Conservation (phyloP, 2,329 filamentous ascomycete species). For the Diplodia scrobiculata region DNA sequence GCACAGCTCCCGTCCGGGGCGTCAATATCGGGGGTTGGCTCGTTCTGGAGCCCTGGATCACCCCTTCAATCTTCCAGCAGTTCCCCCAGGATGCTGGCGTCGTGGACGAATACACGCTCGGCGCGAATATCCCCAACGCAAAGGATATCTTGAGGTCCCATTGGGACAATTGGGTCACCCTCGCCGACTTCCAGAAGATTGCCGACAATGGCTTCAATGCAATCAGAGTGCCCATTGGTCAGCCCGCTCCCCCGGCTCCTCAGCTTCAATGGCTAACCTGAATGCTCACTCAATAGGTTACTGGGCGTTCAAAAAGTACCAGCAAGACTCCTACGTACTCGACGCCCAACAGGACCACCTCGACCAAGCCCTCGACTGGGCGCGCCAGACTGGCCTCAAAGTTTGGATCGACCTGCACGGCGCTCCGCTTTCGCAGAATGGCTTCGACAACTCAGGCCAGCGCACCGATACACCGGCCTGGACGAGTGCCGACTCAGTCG, state of each 20-base stretch:
- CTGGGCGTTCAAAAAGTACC: constrained; percentile 59
- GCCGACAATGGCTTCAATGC: constrained; percentile 60
- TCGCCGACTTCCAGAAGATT: constrained; percentile 60
- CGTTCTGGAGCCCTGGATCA: constrained; percentile 58
- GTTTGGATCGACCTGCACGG: constrained; percentile 63
- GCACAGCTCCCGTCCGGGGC: constrained; percentile 44
- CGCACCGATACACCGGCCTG: constrained; percentile 49
- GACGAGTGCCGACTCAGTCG: constrained; percentile 52
- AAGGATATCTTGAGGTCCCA: constrained; percentile 49
- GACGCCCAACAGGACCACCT: constrained; percentile 56
- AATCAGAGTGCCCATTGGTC: constrained; percentile 59
- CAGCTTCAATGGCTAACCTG: background rate
- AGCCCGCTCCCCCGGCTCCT: background rate
- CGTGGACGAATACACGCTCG: constrained; percentile 57
- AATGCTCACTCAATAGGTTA: constrained; percentile 43
- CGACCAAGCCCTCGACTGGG: constrained; percentile 61
- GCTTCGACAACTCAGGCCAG: constrained; percentile 64
- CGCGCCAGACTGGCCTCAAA: constrained; percentile 55
- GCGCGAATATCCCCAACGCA: constrained; percentile 53
- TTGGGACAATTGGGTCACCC: constrained; percentile 56
- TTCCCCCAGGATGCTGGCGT: constrained; percentile 38
- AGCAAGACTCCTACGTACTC: constrained; percentile 54
- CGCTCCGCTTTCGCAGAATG: constrained; percentile 57
- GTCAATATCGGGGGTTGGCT: constrained; percentile 58
- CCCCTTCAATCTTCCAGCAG: constrained; percentile 57